Base-by-base conservation (phyloP, 2,329 filamentous ascomycete species). In the Tolypocladium pustulatum region DNA sequence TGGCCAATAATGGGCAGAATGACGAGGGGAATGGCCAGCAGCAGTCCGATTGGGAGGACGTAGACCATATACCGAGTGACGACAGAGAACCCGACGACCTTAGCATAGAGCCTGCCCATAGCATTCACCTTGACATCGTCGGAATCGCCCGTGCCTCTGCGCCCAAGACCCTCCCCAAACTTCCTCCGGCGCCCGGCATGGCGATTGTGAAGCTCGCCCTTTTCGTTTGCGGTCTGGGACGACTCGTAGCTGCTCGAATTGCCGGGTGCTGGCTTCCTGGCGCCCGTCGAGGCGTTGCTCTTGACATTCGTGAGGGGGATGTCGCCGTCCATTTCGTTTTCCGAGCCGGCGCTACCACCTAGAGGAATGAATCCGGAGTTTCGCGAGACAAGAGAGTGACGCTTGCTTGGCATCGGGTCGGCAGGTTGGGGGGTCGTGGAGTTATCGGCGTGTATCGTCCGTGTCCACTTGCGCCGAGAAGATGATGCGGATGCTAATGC, bases 11-110 rank as follows among this genome's bases (percentile, higher is more conserved):
- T 66, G 13, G 76, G 69, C 20, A 85, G 74, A 25, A 87, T 74
- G 56, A 87, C 74, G 40, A 89, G 75, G 15, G 86, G 86, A 7
- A 85, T 68, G 9, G 84, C 84, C 56, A 90, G 76, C 32, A 87
- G 66, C 20, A 86, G 60, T 53, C 79, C 84, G 36, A 89, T 74
- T 6, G 87, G 87, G 30, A 86, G 72, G 62, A 89, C 80, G 67
- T 89, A 89, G 62, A 89, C 77, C 54, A 88, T 73, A 67, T 89
- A 89, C 54, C 86, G 78, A 4, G 83, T 86, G 61, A 88, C 66
- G 62, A 85, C 76, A 9, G 83, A 86, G 66, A 85, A 85, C 64
- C 78, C 76, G 60, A 88, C 74, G 61, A 90, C 78, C 69, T 81
- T 86, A 66, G 79, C 78, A 72, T 89, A 87, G 40, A 89, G 67